phyloP scores from a whole-genome alignment of 169 alveolate genomes.

The Eimeria sp. region DNA sequence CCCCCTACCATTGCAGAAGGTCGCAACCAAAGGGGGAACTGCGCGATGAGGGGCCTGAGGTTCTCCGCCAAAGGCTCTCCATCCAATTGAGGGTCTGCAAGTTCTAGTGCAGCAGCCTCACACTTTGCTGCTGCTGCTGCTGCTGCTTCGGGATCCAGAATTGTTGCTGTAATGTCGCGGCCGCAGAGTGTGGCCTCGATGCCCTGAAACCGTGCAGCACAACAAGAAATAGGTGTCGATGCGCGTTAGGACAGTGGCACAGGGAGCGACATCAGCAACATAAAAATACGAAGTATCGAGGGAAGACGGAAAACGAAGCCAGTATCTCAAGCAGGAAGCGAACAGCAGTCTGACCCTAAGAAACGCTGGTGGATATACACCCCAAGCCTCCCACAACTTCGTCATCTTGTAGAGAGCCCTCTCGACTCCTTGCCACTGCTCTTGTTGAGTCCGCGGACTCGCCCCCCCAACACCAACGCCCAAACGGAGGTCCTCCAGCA shows the following conservation, averaged over 20 bases:
- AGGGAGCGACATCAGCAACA: background rate
- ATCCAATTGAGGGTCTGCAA: constrained; percentile 71
- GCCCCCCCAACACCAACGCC: constrained; percentile 73
- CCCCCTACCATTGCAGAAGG: constrained; percentile 73
- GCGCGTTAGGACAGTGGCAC: background rate
- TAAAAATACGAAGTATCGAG: background rate
- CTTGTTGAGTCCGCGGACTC: constrained; percentile 70
- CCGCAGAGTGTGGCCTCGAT: constrained; percentile 78
- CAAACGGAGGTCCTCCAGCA: constrained; percentile 68
- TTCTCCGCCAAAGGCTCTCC: constrained; percentile 73
- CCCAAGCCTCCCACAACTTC: constrained; percentile 77
- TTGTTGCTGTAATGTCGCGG: constrained; percentile 78
- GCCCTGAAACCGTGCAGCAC: constrained; percentile 21
- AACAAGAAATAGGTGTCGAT: background rate
- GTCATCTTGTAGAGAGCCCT: constrained; percentile 78
- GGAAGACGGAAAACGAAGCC: background rate
- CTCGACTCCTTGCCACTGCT: constrained; percentile 77
- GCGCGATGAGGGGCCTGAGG: constrained; percentile 77
- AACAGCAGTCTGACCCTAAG: constrained; percentile 44
- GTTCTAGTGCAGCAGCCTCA: constrained; percentile 69
- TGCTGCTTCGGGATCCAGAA: constrained; percentile 74
- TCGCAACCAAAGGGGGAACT: constrained; percentile 69
- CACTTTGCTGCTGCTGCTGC: constrained; percentile 80
- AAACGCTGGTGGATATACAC: constrained; percentile 66
- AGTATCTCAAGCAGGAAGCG: background rate